Evolutionary conservation across 2,329 filamentous ascomycete species (phyloP).

Genomic region (Diaporthe eres): DNA sequence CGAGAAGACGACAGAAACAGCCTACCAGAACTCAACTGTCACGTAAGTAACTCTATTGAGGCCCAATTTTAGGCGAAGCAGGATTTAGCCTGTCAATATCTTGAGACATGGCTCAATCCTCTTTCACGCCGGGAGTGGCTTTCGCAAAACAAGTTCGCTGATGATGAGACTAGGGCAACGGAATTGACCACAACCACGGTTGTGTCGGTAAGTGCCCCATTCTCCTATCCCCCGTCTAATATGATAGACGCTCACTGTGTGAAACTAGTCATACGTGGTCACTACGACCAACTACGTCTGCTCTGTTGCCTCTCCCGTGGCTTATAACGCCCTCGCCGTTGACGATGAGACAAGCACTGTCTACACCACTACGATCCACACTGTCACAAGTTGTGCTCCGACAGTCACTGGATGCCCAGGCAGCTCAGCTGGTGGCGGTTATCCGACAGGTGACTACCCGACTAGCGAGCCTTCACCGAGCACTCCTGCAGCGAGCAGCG

Average conservation of each 20-base stretch:
- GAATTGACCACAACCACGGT: constrained; percentile 26
- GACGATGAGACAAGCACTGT: background rate
- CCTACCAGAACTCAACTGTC: constrained; percentile 27
- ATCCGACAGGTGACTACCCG: background rate
- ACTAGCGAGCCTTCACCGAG: background rate
- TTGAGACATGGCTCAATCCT: background rate
- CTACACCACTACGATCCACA: background rate
- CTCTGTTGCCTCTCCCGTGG: constrained; percentile 22
- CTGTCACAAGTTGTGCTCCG: constrained; percentile 24
- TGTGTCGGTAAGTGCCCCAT: constrained; percentile 15
- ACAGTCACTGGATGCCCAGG: constrained; percentile 26
- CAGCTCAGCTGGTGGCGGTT: background rate
- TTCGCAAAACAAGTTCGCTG: background rate
- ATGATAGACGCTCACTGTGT: background rate
- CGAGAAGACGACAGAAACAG: constrained; percentile 34
- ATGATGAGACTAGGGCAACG: constrained; percentile 26
- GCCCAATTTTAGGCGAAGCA: background rate
- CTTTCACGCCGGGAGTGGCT: background rate
- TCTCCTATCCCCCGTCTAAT: too few relatives aligned
- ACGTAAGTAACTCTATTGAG: constrained; percentile 8
- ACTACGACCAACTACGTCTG: constrained; percentile 29
- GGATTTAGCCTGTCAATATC: background rate
- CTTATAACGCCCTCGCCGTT: background rate
- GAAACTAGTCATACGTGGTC: constrained; percentile 7
- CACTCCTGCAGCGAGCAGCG: constrained; percentile 8